phyloP scores from a whole-genome alignment of 2,329 filamentous ascomycete genomes.

The Ophiocordyceps polyrhachis-furcata region DNA sequence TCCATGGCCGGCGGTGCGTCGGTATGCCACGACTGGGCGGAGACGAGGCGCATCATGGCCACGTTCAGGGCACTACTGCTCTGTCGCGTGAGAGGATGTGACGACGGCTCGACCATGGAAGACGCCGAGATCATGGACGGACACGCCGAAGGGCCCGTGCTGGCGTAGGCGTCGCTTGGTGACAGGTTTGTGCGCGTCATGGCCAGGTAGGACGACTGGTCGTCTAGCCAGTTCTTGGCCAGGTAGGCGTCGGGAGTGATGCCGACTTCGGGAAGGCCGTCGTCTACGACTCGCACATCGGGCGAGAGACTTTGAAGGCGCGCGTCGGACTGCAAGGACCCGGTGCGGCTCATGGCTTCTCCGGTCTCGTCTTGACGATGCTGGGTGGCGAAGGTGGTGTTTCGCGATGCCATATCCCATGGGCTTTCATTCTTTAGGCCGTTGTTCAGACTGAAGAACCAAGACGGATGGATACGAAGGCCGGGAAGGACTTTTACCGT shows the following conservation, averaged over 20 bases:
- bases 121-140: constrained; percentile 24
- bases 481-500: too few relatives aligned
- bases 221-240: constrained; percentile 10
- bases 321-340: constrained; percentile 19
- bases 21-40: constrained; percentile 15
- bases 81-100: constrained; percentile 22
- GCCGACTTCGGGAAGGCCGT: constrained; percentile 11
- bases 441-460: too few relatives aligned
- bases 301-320: constrained; percentile 3
- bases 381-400: constrained; percentile 8
- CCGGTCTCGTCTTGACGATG: constrained; percentile 9
- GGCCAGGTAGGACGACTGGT: constrained; percentile 9
- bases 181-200: constrained; percentile 8
- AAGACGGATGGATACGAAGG: too few relatives aligned
- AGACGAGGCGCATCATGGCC: constrained; percentile 18
- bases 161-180: constrained; percentile 8
- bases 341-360: constrained; percentile 24
- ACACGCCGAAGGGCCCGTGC: constrained; percentile 17
- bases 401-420: constrained; percentile 2
- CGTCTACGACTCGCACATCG: constrained; percentile 11
- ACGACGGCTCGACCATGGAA: constrained; percentile 16
- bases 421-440: constrained; percentile 2
- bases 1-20: constrained; percentile 5
- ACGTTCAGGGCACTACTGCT: constrained; percentile 22
- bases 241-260: constrained; percentile 21